phyloP scores from a whole-genome alignment of 495 filamentous ascomycete species.

The Terfezia claveryi region DNA sequence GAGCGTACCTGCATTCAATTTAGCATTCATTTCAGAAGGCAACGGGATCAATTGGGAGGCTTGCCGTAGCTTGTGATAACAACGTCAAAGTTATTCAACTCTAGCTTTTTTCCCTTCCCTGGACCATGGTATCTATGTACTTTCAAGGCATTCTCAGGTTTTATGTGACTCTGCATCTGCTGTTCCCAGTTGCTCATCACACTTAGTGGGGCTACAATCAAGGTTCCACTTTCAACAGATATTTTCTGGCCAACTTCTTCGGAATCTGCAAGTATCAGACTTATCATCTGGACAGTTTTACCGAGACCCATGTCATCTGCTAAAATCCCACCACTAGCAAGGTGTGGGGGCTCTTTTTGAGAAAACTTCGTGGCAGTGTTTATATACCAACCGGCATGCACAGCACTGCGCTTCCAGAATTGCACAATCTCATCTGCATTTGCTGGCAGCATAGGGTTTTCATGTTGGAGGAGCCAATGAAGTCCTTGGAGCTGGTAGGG shows the following conservation, averaged over 20 bases:
- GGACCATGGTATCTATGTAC: slow-evolving; percentile 58
- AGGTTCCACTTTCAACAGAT: slow-evolving; percentile 19
- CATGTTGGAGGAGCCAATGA: slow-evolving; percentile 60
- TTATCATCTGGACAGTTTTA: slow-evolving; percentile 78
- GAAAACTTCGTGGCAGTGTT: slow-evolving; percentile 64
- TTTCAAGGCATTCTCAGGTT: slow-evolving; percentile 33
- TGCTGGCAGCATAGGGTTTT: slow-evolving; percentile 43
- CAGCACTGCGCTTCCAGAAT: slow-evolving; percentile 44
- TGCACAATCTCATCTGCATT: slow-evolving; percentile 48
- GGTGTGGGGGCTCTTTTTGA: slow-evolving; percentile 29
- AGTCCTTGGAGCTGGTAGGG: slow-evolving; percentile 69
- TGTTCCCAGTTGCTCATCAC: slow-evolving; percentile 88
- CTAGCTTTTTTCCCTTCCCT: slow-evolving; percentile 30
- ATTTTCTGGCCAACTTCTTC: neutral
- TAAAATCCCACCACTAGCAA: slow-evolving; percentile 65
- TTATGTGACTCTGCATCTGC: slow-evolving; percentile 56
- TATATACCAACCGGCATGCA: slow-evolving; percentile 28
- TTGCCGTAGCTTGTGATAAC: slow-evolving; percentile 68
- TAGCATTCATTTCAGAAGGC: too few relatives aligned
- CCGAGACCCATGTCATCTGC: slow-evolving; percentile 92
- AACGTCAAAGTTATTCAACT: slow-evolving; percentile 42
- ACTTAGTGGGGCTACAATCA: slow-evolving; percentile 65
- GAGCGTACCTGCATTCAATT: neutral
- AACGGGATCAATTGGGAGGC: neutral
- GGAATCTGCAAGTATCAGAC: slow-evolving; percentile 44